Percentiles rank a stretch among this genome's conserved stretches.
These are phyloP conservation scores for Pichia membranifaciens DNA, from an alignment of 805 yeast species.

Conservation along the genomic window DNA sequence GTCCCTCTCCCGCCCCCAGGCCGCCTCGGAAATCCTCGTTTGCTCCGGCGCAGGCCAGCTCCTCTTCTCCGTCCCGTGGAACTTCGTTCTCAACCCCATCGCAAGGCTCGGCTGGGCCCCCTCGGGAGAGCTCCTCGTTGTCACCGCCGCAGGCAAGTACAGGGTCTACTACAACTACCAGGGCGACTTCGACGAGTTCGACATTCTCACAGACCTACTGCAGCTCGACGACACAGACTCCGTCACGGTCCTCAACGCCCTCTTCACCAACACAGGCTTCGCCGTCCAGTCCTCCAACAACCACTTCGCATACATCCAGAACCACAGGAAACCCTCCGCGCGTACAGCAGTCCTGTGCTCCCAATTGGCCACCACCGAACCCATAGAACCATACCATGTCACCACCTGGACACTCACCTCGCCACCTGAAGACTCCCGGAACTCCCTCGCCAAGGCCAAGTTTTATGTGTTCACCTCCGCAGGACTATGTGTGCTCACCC, in stretches of 20 bases:
- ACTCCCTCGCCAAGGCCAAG: neutral
- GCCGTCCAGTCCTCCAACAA: constrained; percentile 37
- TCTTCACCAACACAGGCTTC: constrained; percentile 39
- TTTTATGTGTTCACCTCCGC: constrained; percentile 3
- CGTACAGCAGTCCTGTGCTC: neutral
- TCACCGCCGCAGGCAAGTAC: constrained; percentile 45
- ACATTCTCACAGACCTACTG: constrained; percentile 17
- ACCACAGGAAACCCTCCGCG: constrained; percentile 9
- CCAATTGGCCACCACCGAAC: constrained; percentile 18
- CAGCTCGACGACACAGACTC: neutral
- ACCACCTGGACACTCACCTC: constrained; percentile 1
- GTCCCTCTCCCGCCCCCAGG: constrained; percentile 5
- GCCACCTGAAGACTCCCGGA: neutral
- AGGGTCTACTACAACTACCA: constrained; percentile 60
- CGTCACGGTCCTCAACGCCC: constrained; percentile 14
- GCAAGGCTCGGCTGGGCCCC: constrained; percentile 48
- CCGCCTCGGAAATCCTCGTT: constrained; percentile 21
- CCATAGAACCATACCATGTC: constrained; percentile 25
- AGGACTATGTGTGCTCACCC: neutral
- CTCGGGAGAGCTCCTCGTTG: constrained; percentile 51
- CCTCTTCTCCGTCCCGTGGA: constrained; percentile 34
- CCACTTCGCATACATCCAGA: constrained; percentile 36
- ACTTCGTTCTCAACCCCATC: constrained; percentile 45
- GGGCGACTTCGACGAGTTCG: constrained; percentile 57
- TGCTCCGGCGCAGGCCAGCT: constrained; percentile 32